A percentile compares a stretch with the other conserved stretches of the same genome.
phyloP scores from a whole-genome alignment of 257 asterid genomes.

The Rehmannia glutinosa region DNA sequence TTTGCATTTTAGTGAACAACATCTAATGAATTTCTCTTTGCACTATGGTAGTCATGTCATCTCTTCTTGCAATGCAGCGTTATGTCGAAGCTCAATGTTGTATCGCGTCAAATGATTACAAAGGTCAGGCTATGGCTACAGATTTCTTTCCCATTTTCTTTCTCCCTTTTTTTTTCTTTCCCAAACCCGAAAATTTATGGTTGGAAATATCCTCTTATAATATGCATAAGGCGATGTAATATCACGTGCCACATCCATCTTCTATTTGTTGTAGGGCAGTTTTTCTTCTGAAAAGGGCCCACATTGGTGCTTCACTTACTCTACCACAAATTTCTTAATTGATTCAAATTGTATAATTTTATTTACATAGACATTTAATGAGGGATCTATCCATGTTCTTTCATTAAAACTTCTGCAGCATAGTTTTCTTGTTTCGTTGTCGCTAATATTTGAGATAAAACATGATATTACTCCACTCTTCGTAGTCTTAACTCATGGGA shows the following conservation, averaged over 20 bases:
- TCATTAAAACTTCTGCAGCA: conserved; percentile 8
- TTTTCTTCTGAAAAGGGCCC: conserved; percentile 9
- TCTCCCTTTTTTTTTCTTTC: background rate
- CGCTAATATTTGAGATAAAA: conserved; percentile 8
- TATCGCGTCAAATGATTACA: conserved; percentile 89
- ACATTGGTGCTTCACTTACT: conserved; percentile 5
- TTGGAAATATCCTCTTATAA: background rate
- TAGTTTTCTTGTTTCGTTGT: background rate
- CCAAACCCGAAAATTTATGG: conserved; percentile 3
- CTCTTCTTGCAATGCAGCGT: conserved; percentile 50
- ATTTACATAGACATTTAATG: background rate
- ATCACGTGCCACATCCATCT: conserved; percentile 12
- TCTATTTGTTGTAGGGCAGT: conserved; percentile 8
- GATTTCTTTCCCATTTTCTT: conserved; percentile 12
- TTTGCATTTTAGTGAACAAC: too few relatives aligned
- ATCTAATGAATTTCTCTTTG: background rate
- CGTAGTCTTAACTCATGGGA: conserved; percentile 6
- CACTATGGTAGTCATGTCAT: conserved; percentile 12
- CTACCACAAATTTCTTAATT: too few relatives aligned
- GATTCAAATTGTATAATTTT: background rate
- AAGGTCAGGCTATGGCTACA: conserved; percentile 51
- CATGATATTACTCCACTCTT: background rate
- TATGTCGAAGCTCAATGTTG: conserved; percentile 96
- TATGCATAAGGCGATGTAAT: background rate
- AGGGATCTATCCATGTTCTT: background rate